Base-by-base conservation (phyloP, 2,329 filamentous ascomycete species). In the Xylariaceae sp. region DNA sequence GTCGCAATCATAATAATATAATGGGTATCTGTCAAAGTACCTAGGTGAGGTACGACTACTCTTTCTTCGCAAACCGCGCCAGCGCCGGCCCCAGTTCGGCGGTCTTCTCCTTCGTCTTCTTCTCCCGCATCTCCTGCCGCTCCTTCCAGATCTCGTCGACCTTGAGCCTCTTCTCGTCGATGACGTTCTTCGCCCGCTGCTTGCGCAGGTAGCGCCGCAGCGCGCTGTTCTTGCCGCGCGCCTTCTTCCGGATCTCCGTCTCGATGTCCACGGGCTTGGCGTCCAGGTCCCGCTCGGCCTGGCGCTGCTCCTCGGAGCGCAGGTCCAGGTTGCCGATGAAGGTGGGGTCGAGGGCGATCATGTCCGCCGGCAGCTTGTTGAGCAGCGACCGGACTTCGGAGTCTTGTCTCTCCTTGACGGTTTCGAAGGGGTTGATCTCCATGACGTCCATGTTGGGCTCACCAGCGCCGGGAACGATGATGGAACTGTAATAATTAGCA, bases 391-490 rank as follows among this genome's bases (percentile, higher is more conserved):
- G 91, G 73, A 99, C 92, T 75, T 99, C 94, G 54, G 83, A 82
- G 75, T 99, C 94, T 74, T 95, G 92, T 69, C 94, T 85, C 77
- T 97, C 92, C 77, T 94, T 95, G 70, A 80, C 82, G 56, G 88
- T 96, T 77, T 97, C 94, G 82, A 93, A 97, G 39, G 94, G 94
- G 78, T 99, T 99, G 68, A 87, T 81, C 75, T 99, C 94, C 56
- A 97, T 80, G 2, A 92, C 89, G 74, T 99, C 94, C 73, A 90
- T 97, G 82, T 97, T 97, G 72, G 94, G 87, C 74, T 99, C 94
- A 63, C 94, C 94, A n/a, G 93, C 89, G 52, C 94, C 94, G 6
- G 94, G 94, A 1, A 97, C 86, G 67, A 99, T 85, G 71, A 97
- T 85, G 37, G 63, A 64, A 15, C 63, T 64, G 51, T 51, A 9